These are phyloP conservation scores for Leptographium wingfieldii DNA, from an alignment of 2,329 filamentous ascomycete species.

Conservation along the genomic window DNA sequence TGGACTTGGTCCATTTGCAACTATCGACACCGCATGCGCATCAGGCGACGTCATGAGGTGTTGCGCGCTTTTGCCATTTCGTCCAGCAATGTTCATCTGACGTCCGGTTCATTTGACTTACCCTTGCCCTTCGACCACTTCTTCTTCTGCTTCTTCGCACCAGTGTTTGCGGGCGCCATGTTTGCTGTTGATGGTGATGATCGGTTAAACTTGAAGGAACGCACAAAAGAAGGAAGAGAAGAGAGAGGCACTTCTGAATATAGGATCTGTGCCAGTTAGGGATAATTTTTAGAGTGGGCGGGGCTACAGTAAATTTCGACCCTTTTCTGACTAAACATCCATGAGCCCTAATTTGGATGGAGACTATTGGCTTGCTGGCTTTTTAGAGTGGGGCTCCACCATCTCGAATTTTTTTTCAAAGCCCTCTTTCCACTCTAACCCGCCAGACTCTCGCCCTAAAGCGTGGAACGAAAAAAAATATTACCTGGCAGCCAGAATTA, in stretches of 20 bases:
- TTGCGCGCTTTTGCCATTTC: neutral
- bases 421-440: neutral
- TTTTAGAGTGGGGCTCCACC: neutral
- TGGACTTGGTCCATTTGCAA: neutral
- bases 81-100: neutral
- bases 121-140: constrained; percentile 60
- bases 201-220: constrained; percentile 11
- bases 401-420: constrained; percentile 1
- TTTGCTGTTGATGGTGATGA: constrained; percentile 17
- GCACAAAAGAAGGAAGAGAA: constrained; percentile 6
- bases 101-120: constrained; percentile 34
- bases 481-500: neutral
- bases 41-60: neutral
- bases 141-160: constrained; percentile 73
- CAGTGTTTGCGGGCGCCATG: constrained; percentile 41
- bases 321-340: neutral
- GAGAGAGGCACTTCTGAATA: constrained; percentile 3
- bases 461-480: constrained; percentile 1
- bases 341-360: constrained; percentile 8
- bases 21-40: neutral
- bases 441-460: neutral
- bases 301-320: constrained; percentile 3
- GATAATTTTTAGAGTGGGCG: constrained; percentile 9
- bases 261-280: constrained; percentile 10
- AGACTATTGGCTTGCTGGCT: constrained; percentile 2